phyloP scores from a whole-genome alignment of 225 moss, liverwort and hornwort genomes.

The Marchantia polymorpha region DNA sequence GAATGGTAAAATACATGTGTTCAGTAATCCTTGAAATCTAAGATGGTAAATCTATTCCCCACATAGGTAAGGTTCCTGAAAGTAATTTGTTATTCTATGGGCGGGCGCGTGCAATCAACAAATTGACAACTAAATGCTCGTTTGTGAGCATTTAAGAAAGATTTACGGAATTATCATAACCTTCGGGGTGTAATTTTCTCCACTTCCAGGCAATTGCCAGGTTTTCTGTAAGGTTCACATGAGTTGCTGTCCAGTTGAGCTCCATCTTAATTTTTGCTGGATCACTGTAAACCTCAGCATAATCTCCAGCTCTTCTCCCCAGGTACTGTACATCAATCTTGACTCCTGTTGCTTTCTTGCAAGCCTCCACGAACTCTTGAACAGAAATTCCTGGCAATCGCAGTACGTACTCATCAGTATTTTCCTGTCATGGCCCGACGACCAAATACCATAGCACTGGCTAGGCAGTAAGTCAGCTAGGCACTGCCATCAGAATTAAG shows the following conservation, averaged over 20 bases:
- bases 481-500: too few relatives aligned
- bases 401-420: not conserved
- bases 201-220: constrained; percentile 62
- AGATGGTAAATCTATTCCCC: not conserved
- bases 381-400: constrained; percentile 36
- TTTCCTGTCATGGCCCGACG: not conserved
- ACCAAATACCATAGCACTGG: too few relatives aligned
- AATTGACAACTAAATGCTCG: not conserved
- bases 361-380: constrained; percentile 72
- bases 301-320: constrained; percentile 62
- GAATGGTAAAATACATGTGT: constrained; percentile 7
- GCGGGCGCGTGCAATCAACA: not conserved
- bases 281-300: constrained; percentile 76
- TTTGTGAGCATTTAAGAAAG: not conserved
- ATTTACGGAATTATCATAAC: constrained; percentile 32
- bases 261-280: constrained; percentile 58
- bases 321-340: constrained; percentile 53
- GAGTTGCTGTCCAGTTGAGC: constrained; percentile 63
- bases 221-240: constrained; percentile 54
- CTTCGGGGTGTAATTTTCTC: constrained; percentile 58
- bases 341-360: constrained; percentile 62
- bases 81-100: not conserved
- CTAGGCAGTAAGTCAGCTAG: too few relatives aligned
- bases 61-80: too few relatives aligned
- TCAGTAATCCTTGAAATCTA: not conserved